phyloP scores from a whole-genome alignment of 2,329 filamentous ascomycete species.

The Xylaria sp. region DNA sequence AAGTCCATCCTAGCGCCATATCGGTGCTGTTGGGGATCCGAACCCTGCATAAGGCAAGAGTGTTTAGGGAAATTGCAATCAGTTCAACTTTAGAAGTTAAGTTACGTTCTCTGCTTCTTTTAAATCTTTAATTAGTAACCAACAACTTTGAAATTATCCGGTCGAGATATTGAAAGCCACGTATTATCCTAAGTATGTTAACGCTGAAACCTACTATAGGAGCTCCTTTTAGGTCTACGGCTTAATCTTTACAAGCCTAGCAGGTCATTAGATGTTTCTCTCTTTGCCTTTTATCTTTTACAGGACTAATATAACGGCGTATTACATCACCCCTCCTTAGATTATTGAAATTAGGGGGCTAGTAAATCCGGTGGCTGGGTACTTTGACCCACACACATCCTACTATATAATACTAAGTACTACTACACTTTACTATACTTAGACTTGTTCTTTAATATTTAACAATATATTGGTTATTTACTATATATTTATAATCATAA shows the following conservation, averaged over 20 bases:
- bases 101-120: background rate
- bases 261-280: conserved; percentile 35
- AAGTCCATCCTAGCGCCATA: conserved; percentile 34
- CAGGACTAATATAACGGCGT: too few relatives aligned
- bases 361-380: too few relatives aligned
- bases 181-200: conserved; percentile 35
- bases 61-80: background rate
- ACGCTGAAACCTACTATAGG: conserved; percentile 19
- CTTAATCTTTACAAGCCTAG: conserved; percentile 33
- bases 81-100: background rate
- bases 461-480: too few relatives aligned
- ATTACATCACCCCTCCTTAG: too few relatives aligned
- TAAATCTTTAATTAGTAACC: background rate
- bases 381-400: too few relatives aligned
- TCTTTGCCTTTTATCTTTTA: conserved; percentile 37
- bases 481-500: too few relatives aligned
- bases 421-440: too few relatives aligned
- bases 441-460: too few relatives aligned
- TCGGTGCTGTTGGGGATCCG: conserved; percentile 21
- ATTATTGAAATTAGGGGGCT: too few relatives aligned
- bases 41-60: background rate
- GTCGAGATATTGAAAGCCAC: conserved; percentile 34
- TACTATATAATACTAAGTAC: too few relatives aligned
- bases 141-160: conserved; percentile 34
- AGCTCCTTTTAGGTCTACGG: conserved; percentile 26